phyloP scores from a whole-genome alignment of 2,329 filamentous ascomycete genomes.

The Xylariales sp. region DNA sequence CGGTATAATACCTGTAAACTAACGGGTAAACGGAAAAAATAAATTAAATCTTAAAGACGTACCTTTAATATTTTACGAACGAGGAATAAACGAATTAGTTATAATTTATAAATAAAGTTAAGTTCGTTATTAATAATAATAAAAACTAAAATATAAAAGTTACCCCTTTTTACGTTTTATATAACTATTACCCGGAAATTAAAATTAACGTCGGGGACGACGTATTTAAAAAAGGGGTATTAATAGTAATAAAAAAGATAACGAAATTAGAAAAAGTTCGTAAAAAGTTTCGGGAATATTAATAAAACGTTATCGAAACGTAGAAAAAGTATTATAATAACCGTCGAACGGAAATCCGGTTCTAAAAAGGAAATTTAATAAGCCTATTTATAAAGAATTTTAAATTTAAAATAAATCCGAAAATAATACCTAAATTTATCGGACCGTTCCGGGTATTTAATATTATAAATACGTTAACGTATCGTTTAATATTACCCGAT shows the following conservation, averaged over 20 bases:
- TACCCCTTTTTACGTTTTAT: not conserved
- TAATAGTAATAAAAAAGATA: conserved; percentile 1
- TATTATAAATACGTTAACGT: not conserved
- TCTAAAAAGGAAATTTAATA: not conserved
- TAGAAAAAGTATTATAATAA: no score
- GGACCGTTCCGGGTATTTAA: no score
- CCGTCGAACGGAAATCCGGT: no score
- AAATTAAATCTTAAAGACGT: conserved; percentile 1
- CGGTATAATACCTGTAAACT: not conserved
- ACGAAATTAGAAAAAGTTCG: no score
- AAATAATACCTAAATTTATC: conserved; percentile 2
- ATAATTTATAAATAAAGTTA: not conserved
- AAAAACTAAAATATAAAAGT: not conserved
- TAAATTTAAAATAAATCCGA: not conserved
- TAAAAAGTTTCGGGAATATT: not conserved
- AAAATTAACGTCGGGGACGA: no score
- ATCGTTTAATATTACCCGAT: not conserved
- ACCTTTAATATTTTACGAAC: no score
- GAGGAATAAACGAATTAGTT: not conserved
- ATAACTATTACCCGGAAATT: not conserved
- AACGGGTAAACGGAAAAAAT: not conserved
- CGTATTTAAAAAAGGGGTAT: not conserved
- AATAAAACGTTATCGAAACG: not conserved
- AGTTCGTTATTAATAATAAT: conserved; percentile 1
- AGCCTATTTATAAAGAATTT: conserved; percentile 1